Conservation (phyloP, 176 grass and related monocot species). For the Miscanthus lutarioriparius region DNA sequence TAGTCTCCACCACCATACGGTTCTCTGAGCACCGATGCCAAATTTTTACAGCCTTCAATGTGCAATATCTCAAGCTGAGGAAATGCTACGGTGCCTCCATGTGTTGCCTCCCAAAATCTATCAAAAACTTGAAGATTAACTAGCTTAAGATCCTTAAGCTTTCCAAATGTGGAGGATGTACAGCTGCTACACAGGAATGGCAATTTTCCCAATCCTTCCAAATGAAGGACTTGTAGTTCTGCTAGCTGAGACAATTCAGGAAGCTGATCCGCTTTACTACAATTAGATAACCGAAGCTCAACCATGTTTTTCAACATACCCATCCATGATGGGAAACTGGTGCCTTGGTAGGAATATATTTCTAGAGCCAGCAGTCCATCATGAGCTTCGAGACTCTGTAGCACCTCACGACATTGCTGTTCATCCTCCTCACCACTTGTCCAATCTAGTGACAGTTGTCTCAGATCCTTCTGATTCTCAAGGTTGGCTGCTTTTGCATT, state of each 20-base stretch:
- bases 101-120: neutral
- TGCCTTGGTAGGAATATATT: neutral
- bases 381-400: neutral
- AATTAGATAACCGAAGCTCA: neutral
- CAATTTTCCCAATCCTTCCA: neutral
- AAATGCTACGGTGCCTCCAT: neutral
- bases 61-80: neutral
- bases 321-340: neutral
- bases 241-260: neutral
- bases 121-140: fast-evolving
- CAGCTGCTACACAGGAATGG: neutral
- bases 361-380: neutral
- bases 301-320: neutral
- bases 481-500: neutral
- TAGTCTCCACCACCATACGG: neutral
- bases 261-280: neutral
- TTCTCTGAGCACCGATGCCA: too few relatives aligned
- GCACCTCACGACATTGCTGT: neutral
- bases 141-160: neutral
- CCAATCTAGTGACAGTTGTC: neutral
- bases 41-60: neutral
- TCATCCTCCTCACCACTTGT: neutral
- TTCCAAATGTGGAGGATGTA: neutral
- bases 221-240: neutral
- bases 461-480: neutral